These are phyloP conservation scores for Annulohypoxylon moriforme DNA, from an alignment of 495 filamentous ascomycete genomes.

Conservation along the genomic window DNA sequence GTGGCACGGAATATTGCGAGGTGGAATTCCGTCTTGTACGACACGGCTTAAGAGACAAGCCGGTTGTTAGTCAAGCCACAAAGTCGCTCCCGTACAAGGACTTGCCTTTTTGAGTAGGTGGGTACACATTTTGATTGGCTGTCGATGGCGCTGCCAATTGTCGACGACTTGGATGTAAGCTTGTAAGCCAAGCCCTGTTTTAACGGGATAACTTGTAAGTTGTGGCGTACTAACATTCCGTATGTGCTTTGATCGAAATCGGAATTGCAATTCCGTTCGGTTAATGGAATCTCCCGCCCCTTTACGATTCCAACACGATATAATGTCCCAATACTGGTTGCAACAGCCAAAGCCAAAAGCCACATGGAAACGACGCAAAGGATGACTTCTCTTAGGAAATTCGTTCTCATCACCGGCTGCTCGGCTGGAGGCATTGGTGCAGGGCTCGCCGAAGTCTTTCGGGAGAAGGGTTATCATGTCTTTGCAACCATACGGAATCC, in stretches of 20 bases:
- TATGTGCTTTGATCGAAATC: not conserved
- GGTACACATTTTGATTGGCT: not conserved
- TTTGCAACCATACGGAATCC: slow-evolving; percentile 55
- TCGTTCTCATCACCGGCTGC: not conserved
- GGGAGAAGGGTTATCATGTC: slow-evolving; percentile 41
- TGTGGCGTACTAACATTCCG: not conserved
- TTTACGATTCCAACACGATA: not conserved
- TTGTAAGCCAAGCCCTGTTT: not conserved
- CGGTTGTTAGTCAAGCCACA: no score
- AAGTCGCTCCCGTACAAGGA: not conserved
- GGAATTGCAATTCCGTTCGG: not conserved
- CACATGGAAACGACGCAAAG: not conserved
- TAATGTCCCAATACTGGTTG: not conserved
- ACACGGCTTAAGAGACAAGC: no score
- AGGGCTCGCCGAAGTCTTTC: not conserved
- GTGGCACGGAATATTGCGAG: no score
- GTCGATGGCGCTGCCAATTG: not conserved
- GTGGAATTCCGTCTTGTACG: no score
- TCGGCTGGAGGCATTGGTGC: not conserved
- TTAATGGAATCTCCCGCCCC: not conserved
- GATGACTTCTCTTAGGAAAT: not conserved
- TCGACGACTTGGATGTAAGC: not conserved
- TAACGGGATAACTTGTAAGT: not conserved
- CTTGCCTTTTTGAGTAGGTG: not conserved
- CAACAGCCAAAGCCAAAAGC: not conserved